Conservation (phyloP, 495 filamentous ascomycete species). For the Neurospora sp. region DNA sequence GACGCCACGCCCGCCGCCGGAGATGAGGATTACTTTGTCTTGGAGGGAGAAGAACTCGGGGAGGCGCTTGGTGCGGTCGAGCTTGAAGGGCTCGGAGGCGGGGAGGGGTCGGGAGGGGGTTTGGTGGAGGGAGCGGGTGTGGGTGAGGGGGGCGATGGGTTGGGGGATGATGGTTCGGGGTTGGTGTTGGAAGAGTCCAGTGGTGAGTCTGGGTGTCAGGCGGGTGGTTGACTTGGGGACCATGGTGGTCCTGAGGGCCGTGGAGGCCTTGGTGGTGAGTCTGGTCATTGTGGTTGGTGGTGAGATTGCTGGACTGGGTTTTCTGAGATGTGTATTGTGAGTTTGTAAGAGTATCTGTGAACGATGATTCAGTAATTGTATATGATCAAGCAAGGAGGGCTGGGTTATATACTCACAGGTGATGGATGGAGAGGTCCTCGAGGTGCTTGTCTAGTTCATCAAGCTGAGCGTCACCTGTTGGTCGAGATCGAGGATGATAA, state of each 20-base stretch:
- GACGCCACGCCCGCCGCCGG: constrained; percentile 68
- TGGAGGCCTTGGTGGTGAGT: not conserved
- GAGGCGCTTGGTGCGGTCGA: constrained; percentile 26
- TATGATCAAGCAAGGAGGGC: not conserved
- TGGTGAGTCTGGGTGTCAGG: not conserved
- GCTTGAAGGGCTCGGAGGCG: not conserved
- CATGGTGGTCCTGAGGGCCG: not conserved
- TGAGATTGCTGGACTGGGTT: not conserved
- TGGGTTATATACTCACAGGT: not conserved
- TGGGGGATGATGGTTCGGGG: not conserved
- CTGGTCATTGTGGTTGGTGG: not conserved
- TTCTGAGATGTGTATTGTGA: not conserved
- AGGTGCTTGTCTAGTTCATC: not conserved
- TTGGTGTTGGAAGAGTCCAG: not conserved
- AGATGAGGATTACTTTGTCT: constrained; percentile 67
- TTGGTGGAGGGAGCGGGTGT: constrained; percentile 6
- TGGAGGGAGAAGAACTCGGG: constrained; percentile 79
- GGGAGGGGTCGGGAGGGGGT: not conserved
- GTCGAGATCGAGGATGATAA: not conserved
- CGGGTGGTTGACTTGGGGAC: not conserved
- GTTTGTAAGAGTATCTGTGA: not conserved
- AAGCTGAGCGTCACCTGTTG: not conserved
- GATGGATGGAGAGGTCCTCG: not conserved
- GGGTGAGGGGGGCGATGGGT: not conserved
- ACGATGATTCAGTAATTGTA: not conserved